Evolutionary conservation across 345 rosid genomes (phyloP), one percentile per base, ranked within the genome.

Genomic region (Dipteronia dyeriana): DNA sequence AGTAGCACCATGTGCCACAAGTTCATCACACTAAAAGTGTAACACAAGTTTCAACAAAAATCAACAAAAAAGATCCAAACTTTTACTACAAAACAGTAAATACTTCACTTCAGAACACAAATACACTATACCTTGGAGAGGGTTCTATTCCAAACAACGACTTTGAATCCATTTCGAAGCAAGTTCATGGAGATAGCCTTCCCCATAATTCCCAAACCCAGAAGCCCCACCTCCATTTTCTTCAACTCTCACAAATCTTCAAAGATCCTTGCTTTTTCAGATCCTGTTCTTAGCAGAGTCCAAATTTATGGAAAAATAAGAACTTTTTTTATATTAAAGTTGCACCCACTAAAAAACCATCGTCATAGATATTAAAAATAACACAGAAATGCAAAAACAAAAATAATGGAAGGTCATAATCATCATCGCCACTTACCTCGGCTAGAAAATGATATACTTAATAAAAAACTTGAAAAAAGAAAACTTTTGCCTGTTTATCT

Each of bases 191-290:
- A 78, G 97, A 95, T 95, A 87, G 95, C 99, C 80, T 91, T 93
- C 51, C 99, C 99, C 99, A 95, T 95, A 68, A 95, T 95, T 34
- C 99, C 99, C 75, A 95, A 63, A 26, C 99, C 99, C 83, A 95
- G 82, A 82, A 95, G 92, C 43, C 98, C 99, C 9, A 95, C 87
- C 77, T 95, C 98, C 99, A 95, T 95, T 74, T 85, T 81, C 71
- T 62, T 22, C 59, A 60, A 8, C 70, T 64, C 78, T 63, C 22
- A 29, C 74, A 20, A 59, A 29, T 45, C 38, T 61, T 26, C 45
- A 11, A 47, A 47, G 25, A 47, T 10, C 39, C 7, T 64, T 10
- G 9, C 47, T n/a, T 71, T 54, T 62, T 45, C 70, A 26, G 70
- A 74, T 47, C 61, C 31, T 25, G 14, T 22, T 47, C 69, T 43